Evolutionary conservation across 352 stramenopile species (phyloP).

Genomic region (Pythium vanterpoolii): DNA sequence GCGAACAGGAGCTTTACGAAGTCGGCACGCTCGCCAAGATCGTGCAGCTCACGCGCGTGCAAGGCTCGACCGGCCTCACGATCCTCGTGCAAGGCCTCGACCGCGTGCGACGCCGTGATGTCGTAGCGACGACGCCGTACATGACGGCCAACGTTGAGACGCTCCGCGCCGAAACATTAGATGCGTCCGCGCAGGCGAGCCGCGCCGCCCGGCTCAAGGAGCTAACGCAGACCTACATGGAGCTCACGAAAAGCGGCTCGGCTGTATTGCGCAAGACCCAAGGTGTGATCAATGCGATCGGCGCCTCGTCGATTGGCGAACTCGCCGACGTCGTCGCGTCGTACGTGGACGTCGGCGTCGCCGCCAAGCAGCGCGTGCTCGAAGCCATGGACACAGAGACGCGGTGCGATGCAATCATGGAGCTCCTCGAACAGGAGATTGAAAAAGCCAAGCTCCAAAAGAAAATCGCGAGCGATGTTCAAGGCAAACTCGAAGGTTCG

Average conservation of each 20-base stretch:
- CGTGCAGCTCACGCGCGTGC: slow-evolving; percentile 70
- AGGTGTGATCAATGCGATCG: slow-evolving; percentile 59
- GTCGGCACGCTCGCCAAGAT: slow-evolving; percentile 67
- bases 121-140: slow-evolving; percentile 55
- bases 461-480: slow-evolving; percentile 69
- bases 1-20: slow-evolving; percentile 39
- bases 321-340: slow-evolving; percentile 71
- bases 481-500: slow-evolving; percentile 66
- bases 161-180: not conserved
- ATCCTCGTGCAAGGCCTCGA: slow-evolving; percentile 67
- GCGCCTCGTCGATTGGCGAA: slow-evolving; percentile 52
- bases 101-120: slow-evolving; percentile 43
- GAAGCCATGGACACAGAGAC: slow-evolving; percentile 39
- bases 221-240: slow-evolving; percentile 61
- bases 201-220: slow-evolving; percentile 52
- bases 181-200: slow-evolving; percentile 26
- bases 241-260: slow-evolving; percentile 55
- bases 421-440: slow-evolving; percentile 51
- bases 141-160: slow-evolving; percentile 33
- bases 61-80: slow-evolving; percentile 49
- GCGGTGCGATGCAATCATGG: slow-evolving; percentile 47
- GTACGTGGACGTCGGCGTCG: slow-evolving; percentile 52
- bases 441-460: slow-evolving; percentile 59
- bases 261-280: slow-evolving; percentile 52
- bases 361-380: slow-evolving; percentile 58